Base-by-base conservation (phyloP, 139 green algal species). In the Tetratostichococcus sp. region DNA sequence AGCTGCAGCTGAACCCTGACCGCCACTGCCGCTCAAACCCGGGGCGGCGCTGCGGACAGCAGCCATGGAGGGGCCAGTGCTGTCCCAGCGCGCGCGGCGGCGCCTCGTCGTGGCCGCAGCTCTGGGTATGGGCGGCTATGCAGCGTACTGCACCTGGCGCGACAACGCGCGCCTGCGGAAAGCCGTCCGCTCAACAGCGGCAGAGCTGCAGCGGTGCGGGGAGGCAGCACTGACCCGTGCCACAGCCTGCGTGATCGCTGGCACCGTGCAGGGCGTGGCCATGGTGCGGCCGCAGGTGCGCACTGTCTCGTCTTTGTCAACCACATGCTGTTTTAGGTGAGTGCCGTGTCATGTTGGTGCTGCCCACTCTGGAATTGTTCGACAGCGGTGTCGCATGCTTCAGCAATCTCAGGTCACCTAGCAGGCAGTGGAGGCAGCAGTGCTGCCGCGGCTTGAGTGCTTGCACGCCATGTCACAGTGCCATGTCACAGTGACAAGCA, bases 241-340 rank as follows among this genome's bases (percentile, higher is more conserved):
- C 30, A 75, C 78, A 0, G 33, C 72, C 0, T 67, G 71, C 58
- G 74, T 74, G 2, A 39, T 81, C 25, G 42, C 75, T 17, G 78
- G 78, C 17, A 35, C 84, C 19, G 31, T 59, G 35, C 35, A 31
- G 0, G 80, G 80, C 35, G 58, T 85, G 25, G 32, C 72, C 69
- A 77, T 17, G 26, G 50, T 62, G 50, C 50, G 50, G 50, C 50
- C 50, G 14, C 50, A 62, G 50, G 50, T 62, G 50, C 26, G 50
- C 50, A 2, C 2, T 17, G 11, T 26, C 11, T 4, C 50, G 70
- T n/a, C 39, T 11, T 43, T 43, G 26, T 68, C 35, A 25, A 8
- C 14, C 39, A 50, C 39, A 65, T 39, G 31, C n/a, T 67, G 58
- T 2, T 58, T 39, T 6, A 75, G 23, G n/a, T n/a, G n/a, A n/a